Evolutionary conservation across 1,284 basidiomycete species (phyloP), one percentile per base, ranked within the genome.

Genomic region (Cerrena zonata): DNA sequence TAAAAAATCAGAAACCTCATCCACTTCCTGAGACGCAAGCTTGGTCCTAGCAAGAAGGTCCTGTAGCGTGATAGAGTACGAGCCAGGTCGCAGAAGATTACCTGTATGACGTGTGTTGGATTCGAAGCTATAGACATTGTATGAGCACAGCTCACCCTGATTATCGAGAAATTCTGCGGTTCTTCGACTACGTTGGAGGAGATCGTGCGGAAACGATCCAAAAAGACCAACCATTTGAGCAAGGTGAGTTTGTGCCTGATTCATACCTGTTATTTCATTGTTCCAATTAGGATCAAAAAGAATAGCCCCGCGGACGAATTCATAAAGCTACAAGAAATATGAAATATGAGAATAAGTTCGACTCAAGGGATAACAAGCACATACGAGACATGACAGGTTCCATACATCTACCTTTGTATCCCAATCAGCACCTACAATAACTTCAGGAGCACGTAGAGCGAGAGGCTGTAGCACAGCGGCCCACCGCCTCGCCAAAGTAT

Each of bases 371-470:
- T 43, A 27, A 25, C 4, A 12, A 21, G 36, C 4, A 47, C 52
- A 47, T 50, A 67, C 68, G 47, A 71, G 49, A 54, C 66, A 69
- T 34, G 69, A 69, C 18, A 72, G 53, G 45, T 62, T 67, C 69
- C 68, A 72, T 26, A 72, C 68, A 57, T 72, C 70, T n/a, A n/a
- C n/a, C n/a, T n/a, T n/a, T n/a, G n/a, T n/a, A n/a, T n/a, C n/a
- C n/a, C n/a, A n/a, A n/a, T n/a, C n/a, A n/a, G n/a, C n/a, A n/a
- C n/a, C n/a, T n/a, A n/a, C n/a, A n/a, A n/a, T n/a, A n/a, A n/a
- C n/a, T 52, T 71, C 70, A 15, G 69, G 70, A 7, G 65, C 62
- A 34, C 69, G 67, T 7, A 70, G 60, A 24, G 63, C 63, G 23
- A 39, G 23, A 4, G 69, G 68, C 54, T 69, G 69, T 37, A 71